Base-by-base conservation (phyloP, 2,329 filamentous ascomycete species). In the Epichloe brachyelytri region DNA sequence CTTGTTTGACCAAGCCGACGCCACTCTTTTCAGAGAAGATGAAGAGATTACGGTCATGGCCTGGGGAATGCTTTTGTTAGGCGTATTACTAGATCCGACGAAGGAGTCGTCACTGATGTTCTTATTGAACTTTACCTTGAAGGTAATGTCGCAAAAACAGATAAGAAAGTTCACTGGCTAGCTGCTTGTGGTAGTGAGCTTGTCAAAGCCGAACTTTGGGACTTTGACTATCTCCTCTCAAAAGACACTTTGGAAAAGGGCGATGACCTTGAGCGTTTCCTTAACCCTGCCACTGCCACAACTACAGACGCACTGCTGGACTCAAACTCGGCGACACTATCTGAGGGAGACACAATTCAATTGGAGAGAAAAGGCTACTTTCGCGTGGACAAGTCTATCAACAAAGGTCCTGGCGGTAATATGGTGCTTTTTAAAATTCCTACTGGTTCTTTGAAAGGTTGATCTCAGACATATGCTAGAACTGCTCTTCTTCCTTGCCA, bases 141-240 rank as follows among this genome's bases (percentile, higher is more conserved):
- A 3, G 48, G 48, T 8, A 17, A 30, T 39, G 41, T 17, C 6
- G 36, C 7, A 17, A 45, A 46, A 33, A 39, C 48, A 20, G n/a
- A 44, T 26, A 45, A 50, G 40, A 50, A 50, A 38, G n/a, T 50
- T 38, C 48, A 49, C 39, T 49, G 48, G 48, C 19, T 49, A 38
- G 48, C 48, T 5, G 41, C 48, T 46, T 12, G 10, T 11, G 48
- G 34, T 8, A 30, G n/a, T n/a, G 30, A 46, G 7, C 17, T 45
- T 11, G 4, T 30, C n/a, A 4, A 19, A 19, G 41, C 48, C 12
- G 48, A 46, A 17, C 41, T 46, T n/a, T 45, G 48, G 43, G 41
- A 45, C n/a, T 45, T 50, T 37, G 48, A 41, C 19, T 19, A 50
- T 40, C 30, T 50, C 7, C 40, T 50, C 5, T 44, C 39, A 2